Evolutionary conservation across 1,284 basidiomycete genomes (phyloP), one percentile per base, ranked within the genome.

Genomic region (Puccinia polysora): DNA sequence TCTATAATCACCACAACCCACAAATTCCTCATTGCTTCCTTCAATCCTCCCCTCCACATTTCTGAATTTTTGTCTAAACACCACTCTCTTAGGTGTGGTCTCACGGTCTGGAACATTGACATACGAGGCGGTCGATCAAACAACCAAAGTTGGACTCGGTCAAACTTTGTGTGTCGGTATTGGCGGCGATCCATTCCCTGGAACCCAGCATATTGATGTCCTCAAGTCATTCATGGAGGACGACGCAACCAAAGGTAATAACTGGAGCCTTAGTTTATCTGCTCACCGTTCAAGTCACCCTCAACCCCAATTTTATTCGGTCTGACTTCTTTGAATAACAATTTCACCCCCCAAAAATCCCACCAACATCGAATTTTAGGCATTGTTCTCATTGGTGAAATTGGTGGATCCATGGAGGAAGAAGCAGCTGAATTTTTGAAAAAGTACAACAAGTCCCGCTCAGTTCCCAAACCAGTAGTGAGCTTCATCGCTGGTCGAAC

Each of bases 401-500:
- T 99, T 78, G 96, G 96, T 77, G 96, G 96, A 32, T 89, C 89
- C 20, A 98, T 97, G 94, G 96, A 99, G 82, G 96, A 99, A 81
- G 95, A 98, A 77, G 96, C 96, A 18, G 96, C 96, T 3, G 96
- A 94, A 78, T 79, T 77, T 75, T 84, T 99, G 72, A 88, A 90
- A 80, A 84, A 86, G 81, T 89, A 91, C 84, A 99, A 99, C 86
- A 89, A 91, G 82, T 91, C 89, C 52, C 85, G 89, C 52, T 82
- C 83, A 74, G 85, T 89, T 77, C 91, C 91, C 75, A 98, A 98
- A 82, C 96, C 96, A 68, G 92, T 98, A 52, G 92, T 98, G 73
- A 90, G 89, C 65, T 99, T 99, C 82, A 97, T 99, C 78, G 96
- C 96, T 74, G 96, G 93, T 40, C 78, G 81, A 23, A 98, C 96